Evolutionary conservation across 176 grass and related monocot species (phyloP).

Genomic region (Oryza glaberrima): DNA sequence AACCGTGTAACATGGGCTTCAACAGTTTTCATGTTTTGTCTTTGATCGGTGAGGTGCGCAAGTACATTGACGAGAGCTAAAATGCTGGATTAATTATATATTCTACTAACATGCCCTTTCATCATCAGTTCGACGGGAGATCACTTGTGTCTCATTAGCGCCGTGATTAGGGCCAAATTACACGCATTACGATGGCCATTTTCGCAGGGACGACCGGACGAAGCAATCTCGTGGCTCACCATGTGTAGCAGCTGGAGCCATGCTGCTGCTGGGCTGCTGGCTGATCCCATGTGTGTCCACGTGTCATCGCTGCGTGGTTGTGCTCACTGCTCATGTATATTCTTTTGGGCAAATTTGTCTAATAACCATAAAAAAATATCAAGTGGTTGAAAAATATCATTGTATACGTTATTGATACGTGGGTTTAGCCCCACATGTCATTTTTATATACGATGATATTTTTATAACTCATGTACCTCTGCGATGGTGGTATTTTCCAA

Average conservation of each 20-base stretch:
- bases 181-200: constrained; percentile 18
- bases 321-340: no score
- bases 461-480: no score
- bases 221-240: neutral
- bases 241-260: neutral
- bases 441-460: no score
- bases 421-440: no score
- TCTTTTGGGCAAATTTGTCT: no score
- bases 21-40: constrained; percentile 1
- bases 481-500: no score
- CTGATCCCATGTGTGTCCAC: no score
- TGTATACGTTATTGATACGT: no score
- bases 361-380: no score
- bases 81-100: neutral
- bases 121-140: neutral
- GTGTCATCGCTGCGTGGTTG: no score
- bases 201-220: neutral
- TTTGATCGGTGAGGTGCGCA: constrained; percentile 13
- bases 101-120: neutral
- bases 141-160: constrained; percentile 27
- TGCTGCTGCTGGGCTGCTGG: no score
- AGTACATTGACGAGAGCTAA: neutral
- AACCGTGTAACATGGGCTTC: constrained; percentile 32
- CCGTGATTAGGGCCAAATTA: constrained; percentile 14
- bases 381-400: no score